Conservation (phyloP, 768 basidiomycete species). For the Trametes sanguinea region DNA sequence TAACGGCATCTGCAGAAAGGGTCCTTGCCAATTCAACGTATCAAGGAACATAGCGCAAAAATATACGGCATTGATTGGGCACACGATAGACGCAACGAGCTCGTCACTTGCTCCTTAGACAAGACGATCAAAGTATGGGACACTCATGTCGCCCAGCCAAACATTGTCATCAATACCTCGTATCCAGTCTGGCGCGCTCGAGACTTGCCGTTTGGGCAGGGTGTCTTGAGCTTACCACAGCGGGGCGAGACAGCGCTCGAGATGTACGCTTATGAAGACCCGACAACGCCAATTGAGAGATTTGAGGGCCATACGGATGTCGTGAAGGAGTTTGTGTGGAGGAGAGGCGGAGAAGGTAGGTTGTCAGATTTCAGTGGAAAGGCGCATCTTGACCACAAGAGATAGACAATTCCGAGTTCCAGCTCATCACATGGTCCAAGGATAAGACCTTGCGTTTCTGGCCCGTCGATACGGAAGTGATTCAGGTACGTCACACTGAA, state of each 20-base stretch:
- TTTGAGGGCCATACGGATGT: constrained; percentile 92
- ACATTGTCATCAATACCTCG: constrained; percentile 57
- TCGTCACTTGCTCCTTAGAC: constrained; percentile 94
- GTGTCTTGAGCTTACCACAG: constrained; percentile 86
- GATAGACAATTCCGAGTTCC: constrained; percentile 52
- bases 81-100: constrained; percentile 65
- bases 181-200: constrained; percentile 97
- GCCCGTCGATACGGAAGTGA: constrained; percentile 74
- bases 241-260: constrained; percentile 81
- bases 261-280: constrained; percentile 64
- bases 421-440: constrained; percentile 81
- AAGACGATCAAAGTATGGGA: constrained; percentile 92
- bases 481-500: constrained; percentile 51
- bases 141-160: constrained; percentile 37
- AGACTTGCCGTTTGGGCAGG: constrained; percentile 88
- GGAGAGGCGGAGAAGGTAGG: constrained; percentile 61
- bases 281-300: constrained; percentile 58
- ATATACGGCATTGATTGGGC: constrained; percentile 99
- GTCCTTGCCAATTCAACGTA: constrained; percentile 72
- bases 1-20: constrained; percentile 64
- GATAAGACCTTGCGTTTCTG: constrained; percentile 91
- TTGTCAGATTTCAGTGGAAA: constrained; percentile 1
- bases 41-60: constrained; percentile 84
- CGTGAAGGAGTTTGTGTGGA: constrained; percentile 98
- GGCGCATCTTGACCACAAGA: background rate